Conservation (phyloP, 768 basidiomycete species). For the Sporobolomyces roseus region DNA sequence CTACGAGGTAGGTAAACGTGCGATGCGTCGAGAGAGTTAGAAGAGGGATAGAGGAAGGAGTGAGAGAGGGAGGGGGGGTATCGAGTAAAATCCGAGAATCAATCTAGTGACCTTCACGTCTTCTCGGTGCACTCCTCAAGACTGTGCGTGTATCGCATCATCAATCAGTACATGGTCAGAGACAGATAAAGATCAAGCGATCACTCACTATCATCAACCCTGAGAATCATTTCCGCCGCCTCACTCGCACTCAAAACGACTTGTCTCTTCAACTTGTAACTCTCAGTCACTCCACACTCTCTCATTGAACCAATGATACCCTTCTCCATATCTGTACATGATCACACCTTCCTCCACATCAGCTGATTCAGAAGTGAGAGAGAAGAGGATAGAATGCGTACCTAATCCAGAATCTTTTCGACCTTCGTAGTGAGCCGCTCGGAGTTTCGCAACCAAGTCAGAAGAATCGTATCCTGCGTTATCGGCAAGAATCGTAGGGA, state of each 20-base stretch:
- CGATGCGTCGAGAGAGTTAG: too few relatives aligned
- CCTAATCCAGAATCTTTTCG: conserved; percentile 79
- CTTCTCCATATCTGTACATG: conserved; percentile 73
- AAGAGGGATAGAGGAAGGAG: background rate
- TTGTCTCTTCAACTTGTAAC: conserved; percentile 93
- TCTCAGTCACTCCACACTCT: conserved; percentile 84
- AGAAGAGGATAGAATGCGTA: conserved; percentile 49
- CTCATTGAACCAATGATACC: conserved; percentile 84
- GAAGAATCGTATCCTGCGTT: conserved; percentile 98
- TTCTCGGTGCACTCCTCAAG: conserved; percentile 35
- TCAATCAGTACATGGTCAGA: background rate
- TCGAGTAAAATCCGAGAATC: background rate
- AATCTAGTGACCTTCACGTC: conserved; percentile 38
- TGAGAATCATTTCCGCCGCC: conserved; percentile 96
- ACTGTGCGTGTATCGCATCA: conserved; percentile 7
- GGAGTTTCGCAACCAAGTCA: conserved; percentile 79
- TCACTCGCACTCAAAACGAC: conserved; percentile 91
- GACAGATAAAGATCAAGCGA: background rate
- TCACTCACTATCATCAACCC: conserved; percentile 67
- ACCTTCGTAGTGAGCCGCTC: conserved; percentile 93
- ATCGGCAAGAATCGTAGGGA: conserved; percentile 93
- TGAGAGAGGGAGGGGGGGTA: background rate
- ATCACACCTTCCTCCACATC: too few relatives aligned
- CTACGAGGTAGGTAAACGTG: too few relatives aligned
- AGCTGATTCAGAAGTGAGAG: too few relatives aligned